phyloP scores from a whole-genome alignment of 148 eudicot genomes.

The Rhododendron vialii region DNA sequence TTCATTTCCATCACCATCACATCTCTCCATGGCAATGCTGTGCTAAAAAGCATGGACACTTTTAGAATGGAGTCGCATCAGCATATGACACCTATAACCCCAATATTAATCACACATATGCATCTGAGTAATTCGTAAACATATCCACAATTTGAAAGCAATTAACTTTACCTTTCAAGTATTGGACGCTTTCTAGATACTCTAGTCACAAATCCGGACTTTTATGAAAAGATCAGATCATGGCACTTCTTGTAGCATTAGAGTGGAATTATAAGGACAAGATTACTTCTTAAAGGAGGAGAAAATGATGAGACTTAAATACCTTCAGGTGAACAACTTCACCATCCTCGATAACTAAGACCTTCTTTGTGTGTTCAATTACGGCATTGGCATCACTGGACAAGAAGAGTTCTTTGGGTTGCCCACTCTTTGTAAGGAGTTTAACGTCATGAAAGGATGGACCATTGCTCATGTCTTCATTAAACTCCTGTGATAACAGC shows the following conservation, averaged over 20 bases:
- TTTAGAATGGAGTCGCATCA: background rate
- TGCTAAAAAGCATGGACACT: background rate
- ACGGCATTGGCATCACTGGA: constrained; percentile 95
- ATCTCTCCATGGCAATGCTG: background rate
- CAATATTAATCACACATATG: background rate
- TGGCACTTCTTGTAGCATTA: background rate
- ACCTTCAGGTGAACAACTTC: constrained; percentile 97
- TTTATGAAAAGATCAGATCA: background rate
- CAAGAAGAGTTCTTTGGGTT: constrained; percentile 82
- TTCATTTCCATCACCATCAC: background rate
- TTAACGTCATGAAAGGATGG: constrained; percentile 61
- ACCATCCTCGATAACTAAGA: constrained; percentile 86
- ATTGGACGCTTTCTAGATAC: background rate
- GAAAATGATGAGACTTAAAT: constrained; percentile 14
- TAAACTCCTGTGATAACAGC: constrained; percentile 49
- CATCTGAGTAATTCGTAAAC: background rate
- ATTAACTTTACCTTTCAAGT: background rate
- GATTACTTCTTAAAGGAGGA: background rate
- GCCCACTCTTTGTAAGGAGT: constrained; percentile 53
- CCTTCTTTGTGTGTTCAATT: constrained; percentile 92
- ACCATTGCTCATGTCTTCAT: constrained; percentile 43
- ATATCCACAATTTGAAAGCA: background rate
- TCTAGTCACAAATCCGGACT: background rate
- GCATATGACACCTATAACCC: background rate
- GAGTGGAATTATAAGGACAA: background rate